A percentile compares a stretch with the other conserved stretches of the same genome.
These are phyloP conservation scores for Coelastrella sp. DNA, from an alignment of 139 green algal species.

Conservation along the genomic window DNA sequence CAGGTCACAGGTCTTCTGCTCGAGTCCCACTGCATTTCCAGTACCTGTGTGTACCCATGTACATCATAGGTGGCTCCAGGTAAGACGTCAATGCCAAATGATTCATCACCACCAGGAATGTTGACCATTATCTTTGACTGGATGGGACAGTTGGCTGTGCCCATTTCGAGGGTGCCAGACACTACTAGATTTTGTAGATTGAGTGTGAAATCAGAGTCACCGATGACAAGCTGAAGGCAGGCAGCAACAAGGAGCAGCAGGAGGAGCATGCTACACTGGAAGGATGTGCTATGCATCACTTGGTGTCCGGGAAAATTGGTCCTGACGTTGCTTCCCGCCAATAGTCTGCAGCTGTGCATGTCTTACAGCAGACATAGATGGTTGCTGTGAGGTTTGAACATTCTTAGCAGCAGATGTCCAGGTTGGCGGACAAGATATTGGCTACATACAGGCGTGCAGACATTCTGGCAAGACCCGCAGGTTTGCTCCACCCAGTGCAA, in stretches of 20 bases:
- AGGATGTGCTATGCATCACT: neutral
- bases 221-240: constrained; percentile 24
- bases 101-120: constrained; percentile 2
- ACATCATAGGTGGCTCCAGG: constrained; percentile 8
- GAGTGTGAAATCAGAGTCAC: neutral
- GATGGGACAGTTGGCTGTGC: constrained; percentile 13
- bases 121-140: neutral
- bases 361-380: neutral
- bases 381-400: neutral
- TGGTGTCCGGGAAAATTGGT: neutral
- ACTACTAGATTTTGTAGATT: neutral
- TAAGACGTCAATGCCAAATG: constrained; percentile 1
- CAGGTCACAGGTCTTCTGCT: neutral
- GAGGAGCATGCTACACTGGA: neutral
- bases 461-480: neutral
- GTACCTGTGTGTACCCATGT: constrained; percentile 10
- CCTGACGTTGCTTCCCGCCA: neutral
- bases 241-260: neutral
- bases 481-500: too few species aligned
- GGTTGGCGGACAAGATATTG: neutral
- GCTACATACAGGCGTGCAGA: neutral
- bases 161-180: constrained; percentile 7
- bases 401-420: neutral
- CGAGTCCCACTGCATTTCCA: neutral
- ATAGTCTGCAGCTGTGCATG: neutral